Evolutionary conservation across 352 stramenopile genomes (phyloP).

Genomic region (Elongisporangium prolatum): DNA sequence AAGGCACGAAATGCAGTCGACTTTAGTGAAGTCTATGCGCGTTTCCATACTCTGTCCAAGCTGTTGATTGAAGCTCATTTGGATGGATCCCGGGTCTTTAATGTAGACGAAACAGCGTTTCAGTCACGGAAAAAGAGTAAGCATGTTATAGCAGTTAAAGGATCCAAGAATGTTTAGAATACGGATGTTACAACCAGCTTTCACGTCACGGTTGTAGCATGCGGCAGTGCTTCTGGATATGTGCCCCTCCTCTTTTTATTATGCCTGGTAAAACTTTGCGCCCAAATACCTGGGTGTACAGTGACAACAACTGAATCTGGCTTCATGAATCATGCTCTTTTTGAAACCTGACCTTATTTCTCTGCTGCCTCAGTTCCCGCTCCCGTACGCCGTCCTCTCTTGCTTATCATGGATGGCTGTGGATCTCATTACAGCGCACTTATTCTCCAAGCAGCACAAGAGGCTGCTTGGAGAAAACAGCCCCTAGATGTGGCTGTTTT

Average conservation of each 20-base stretch:
- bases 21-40: too few relatives aligned
- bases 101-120: conserved; percentile 25
- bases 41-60: too few relatives aligned
- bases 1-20: too few relatives aligned
- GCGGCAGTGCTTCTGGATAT: conserved; percentile 9
- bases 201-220: conserved; percentile 23
- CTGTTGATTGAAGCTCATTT: background rate
- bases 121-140: conserved; percentile 5
- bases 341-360: conserved; percentile 9
- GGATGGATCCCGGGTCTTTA: conserved; percentile 10
- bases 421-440: conserved; percentile 10
- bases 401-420: conserved; percentile 12
- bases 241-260: conserved; percentile 14
- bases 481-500: conserved; percentile 18
- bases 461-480: too few relatives aligned
- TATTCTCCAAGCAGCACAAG: conserved; percentile 3
- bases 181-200: conserved; percentile 11
- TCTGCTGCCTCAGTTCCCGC: conserved; percentile 1
- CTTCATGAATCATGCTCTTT: conserved; percentile 13
- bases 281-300: background rate
- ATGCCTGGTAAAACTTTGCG: conserved; percentile 9
- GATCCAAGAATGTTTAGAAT: conserved; percentile 19
- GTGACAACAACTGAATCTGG: conserved; percentile 5
- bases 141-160: conserved; percentile 13
- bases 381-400: background rate